Evolutionary conservation across 179 eudicot genomes (phyloP).

Genomic region (Patellifolia procumbens): DNA sequence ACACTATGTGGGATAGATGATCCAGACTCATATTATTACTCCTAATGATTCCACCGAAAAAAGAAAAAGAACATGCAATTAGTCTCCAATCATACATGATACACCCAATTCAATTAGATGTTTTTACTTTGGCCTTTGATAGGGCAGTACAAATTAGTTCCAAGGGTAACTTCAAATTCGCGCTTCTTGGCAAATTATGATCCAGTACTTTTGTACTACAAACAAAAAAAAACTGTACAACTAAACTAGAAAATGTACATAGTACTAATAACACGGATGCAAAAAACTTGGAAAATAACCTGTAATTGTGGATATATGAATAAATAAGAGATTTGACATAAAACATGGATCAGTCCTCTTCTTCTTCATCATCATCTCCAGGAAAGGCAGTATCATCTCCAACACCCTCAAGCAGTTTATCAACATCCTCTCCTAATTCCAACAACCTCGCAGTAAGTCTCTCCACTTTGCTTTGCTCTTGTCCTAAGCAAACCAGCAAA

Average conservation of each 20-base stretch:
- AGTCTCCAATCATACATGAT: neutral
- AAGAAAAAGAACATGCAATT: neutral
- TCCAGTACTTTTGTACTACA: constrained; percentile 1
- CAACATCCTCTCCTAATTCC: constrained; percentile 88
- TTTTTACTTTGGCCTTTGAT: neutral
- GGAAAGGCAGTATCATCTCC: constrained; percentile 77
- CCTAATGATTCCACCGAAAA: neutral
- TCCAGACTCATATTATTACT: no score
- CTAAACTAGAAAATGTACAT: constrained; percentile 26
- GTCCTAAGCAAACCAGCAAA: constrained; percentile 94
- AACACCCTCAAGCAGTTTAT: constrained; percentile 76
- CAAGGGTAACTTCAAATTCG: neutral
- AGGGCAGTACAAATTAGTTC: neutral
- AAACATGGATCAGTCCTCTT: constrained; percentile 33
- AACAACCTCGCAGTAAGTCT: constrained; percentile 63
- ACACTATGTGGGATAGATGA: no score
- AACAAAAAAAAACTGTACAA: constrained; percentile 33
- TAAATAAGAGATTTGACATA: neutral
- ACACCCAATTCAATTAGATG: neutral
- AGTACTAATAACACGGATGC: neutral
- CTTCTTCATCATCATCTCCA: constrained; percentile 64
- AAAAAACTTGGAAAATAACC: neutral
- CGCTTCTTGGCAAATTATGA: neutral
- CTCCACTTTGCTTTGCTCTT: constrained; percentile 97
- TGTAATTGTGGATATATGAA: neutral